Conservation (phyloP, 495 filamentous ascomycete genomes). For the Aspergillus campestris region DNA sequence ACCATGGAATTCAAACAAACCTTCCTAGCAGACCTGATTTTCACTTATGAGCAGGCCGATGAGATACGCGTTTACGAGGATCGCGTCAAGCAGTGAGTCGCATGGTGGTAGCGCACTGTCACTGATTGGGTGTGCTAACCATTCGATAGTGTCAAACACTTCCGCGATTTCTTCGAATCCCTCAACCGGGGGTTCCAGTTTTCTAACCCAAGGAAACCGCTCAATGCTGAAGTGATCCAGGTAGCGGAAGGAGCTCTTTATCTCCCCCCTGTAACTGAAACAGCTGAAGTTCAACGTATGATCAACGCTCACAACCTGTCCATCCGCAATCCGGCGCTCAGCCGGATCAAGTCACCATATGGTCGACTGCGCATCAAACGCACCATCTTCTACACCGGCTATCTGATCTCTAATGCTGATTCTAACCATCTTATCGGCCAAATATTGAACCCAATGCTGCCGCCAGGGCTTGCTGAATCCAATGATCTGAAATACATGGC, state of each 20-base stretch:
- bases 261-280: constrained; percentile 78
- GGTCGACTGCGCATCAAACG: constrained; percentile 64
- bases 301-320: constrained; percentile 77
- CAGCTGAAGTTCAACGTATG: constrained; percentile 78
- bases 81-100: constrained; percentile 51
- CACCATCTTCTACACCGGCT: constrained; percentile 89
- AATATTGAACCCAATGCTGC: constrained; percentile 47
- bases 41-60: constrained; percentile 73
- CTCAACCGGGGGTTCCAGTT: constrained; percentile 53
- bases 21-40: constrained; percentile 68
- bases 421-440: constrained; percentile 61
- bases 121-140: constrained; percentile 7
- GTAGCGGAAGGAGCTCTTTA: constrained; percentile 66
- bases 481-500: constrained; percentile 74
- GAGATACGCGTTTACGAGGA: constrained; percentile 73
- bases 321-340: constrained; percentile 27
- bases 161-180: constrained; percentile 69
- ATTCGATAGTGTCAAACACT: constrained; percentile 54
- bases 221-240: constrained; percentile 75
- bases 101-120: constrained; percentile 1
- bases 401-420: constrained; percentile 65
- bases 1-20: constrained; percentile 86
- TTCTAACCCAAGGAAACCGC: constrained; percentile 43
- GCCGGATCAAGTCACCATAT: constrained; percentile 22
- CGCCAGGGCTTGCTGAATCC: constrained; percentile 35